Conservation (phyloP, 2,329 filamentous ascomycete genomes). For the Capronia coronata region DNA sequence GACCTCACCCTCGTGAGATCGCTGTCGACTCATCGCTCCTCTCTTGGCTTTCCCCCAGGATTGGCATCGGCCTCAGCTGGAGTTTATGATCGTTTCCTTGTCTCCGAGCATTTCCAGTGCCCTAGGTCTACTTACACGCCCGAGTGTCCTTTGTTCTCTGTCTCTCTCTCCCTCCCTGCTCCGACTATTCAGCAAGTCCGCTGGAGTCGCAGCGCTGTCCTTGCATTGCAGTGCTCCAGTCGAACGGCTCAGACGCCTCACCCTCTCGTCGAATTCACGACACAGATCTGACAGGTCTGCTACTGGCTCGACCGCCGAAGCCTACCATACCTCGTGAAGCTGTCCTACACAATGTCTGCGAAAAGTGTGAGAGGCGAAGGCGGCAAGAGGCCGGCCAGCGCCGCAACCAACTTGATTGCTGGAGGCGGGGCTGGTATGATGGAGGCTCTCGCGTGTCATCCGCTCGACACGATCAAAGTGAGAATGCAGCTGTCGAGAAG, state of each 20-base stretch:
- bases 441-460: conserved; percentile 94
- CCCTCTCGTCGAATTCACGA: no score
- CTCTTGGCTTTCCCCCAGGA: conserved; percentile 7
- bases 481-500: conserved; percentile 96
- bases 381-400: conserved; percentile 72
- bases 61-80: conserved; percentile 17
- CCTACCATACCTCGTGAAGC: background rate
- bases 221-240: background rate
- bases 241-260: background rate
- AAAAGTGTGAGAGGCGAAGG: conserved; percentile 51
- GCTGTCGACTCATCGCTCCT: conserved; percentile 11
- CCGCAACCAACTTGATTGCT: conserved; percentile 90
- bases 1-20: conserved; percentile 11
- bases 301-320: background rate
- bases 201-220: background rate
- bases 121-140: background rate
- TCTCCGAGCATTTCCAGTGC: conserved; percentile 5
- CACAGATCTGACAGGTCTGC: background rate
- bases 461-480: conserved; percentile 95
- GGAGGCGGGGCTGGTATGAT: conserved; percentile 98
- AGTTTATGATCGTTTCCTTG: conserved; percentile 13
- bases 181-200: background rate
- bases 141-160: background rate
- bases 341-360: conserved; percentile 47
- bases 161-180: background rate